phyloP scores from a whole-genome alignment of 2,329 filamentous ascomycete genomes.

The Colletotrichum tropicale region DNA sequence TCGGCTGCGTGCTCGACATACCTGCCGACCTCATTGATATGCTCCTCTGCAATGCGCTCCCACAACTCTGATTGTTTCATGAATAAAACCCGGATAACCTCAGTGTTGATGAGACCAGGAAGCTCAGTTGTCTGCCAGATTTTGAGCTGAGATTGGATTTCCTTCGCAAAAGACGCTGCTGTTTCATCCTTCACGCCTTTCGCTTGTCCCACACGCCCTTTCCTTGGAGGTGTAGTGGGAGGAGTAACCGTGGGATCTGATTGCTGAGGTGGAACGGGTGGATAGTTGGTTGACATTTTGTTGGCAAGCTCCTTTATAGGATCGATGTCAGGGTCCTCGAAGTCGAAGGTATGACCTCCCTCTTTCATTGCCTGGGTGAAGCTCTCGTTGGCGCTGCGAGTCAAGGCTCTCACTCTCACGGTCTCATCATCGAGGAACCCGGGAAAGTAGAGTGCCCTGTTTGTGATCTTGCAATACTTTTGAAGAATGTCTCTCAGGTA shows the following conservation, averaged over 20 bases:
- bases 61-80: conserved; percentile 35
- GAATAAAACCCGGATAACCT: conserved; percentile 33
- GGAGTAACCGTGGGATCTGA: not conserved
- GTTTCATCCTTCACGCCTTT: not conserved
- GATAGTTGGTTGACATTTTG: too few relatives aligned
- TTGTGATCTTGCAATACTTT: conserved; percentile 24
- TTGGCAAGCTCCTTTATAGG: not conserved
- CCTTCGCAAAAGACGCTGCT: not conserved
- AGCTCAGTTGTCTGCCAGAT: conserved; percentile 34
- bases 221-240: not conserved
- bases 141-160: conserved; percentile 29
- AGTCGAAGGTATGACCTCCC: too few relatives aligned
- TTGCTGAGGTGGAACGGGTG: too few relatives aligned
- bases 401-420: conserved; percentile 22
- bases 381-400: conserved; percentile 9
- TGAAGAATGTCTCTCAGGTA: conserved; percentile 29
- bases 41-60: conserved; percentile 26
- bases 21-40: conserved; percentile 26
- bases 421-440: conserved; percentile 17
- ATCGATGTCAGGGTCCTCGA: too few relatives aligned
- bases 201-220: not conserved
- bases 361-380: conserved; percentile 32
- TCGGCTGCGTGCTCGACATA: conserved; percentile 20
- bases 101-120: conserved; percentile 34
- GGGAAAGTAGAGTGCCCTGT: conserved; percentile 26